Base-by-base conservation (phyloP, 2,329 filamentous ascomycete genomes). In the Beauveria australis region DNA sequence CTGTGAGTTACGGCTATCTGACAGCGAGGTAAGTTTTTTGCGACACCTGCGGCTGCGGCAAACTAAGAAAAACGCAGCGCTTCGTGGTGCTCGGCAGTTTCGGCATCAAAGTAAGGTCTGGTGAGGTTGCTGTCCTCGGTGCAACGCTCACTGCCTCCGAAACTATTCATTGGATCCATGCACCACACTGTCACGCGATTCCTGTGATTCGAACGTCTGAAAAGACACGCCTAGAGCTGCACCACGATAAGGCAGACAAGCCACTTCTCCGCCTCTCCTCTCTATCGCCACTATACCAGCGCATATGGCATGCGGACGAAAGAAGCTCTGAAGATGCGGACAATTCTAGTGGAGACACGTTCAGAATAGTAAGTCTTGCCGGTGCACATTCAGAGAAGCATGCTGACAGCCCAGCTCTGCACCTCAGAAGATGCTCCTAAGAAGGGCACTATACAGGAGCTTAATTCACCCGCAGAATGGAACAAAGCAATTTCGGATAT, bases 71-170 rank as follows among this genome's bases (percentile, higher is more conserved):
- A 66, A 72, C 16, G n/a, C n/a, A 87, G 84, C 81, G 85, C 18
- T 75, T 89, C 46, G 76, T 86, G 5, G 73, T 88, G 9, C 74
- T 91, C 12, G 90, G 90, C 1, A 86, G 83, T 67, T 94, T 86
- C 70, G 83, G 85, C 18, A 70, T 93, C 33, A 76, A 76, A 14
- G 79, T 93, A 0, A 67, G 76, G 9, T 78, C 77, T 57, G 90
- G 90, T 2, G 78, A 85, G 48, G 75, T 89, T 26, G 85, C 82
- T 1, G 71, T 93, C 28, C 81, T 84, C 16, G 89, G 89, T 18
- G 85, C 88, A 7, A 81, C 79, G 7, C 70, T 93, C 3, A 75
- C 76, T 12, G 70, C 80, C 1, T 76, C 78, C 0, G 73, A 78
- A 28, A 70, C 67, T 1, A 68, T 75, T 6, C 75, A 81, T 64